A percentile compares a stretch with the other conserved stretches of the same genome.
Conservation (phyloP, 768 basidiomycete genomes). For the Sutorius australiensis region DNA sequence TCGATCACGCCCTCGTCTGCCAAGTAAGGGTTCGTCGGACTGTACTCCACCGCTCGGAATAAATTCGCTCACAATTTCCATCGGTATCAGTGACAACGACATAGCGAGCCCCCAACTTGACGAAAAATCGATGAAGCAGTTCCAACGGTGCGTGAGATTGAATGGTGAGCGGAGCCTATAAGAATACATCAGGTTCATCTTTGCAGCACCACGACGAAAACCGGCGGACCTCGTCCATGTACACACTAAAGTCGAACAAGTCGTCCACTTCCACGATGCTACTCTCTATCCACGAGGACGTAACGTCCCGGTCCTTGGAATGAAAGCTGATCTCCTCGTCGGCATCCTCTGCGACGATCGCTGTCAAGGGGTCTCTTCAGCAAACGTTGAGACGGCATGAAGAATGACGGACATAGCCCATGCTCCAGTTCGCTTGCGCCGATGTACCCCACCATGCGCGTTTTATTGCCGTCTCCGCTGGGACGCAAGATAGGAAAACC, state of each 20-base stretch:
- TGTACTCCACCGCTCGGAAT: not conserved
- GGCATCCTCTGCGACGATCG: slow-evolving; percentile 69
- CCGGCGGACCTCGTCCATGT: slow-evolving; percentile 77
- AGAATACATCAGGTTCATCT: not conserved
- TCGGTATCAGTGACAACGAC: slow-evolving; percentile 80
- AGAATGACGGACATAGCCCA: slow-evolving; percentile 62
- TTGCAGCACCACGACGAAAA: not conserved
- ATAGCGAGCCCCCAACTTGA: slow-evolving; percentile 89
- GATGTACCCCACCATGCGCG: slow-evolving; percentile 84
- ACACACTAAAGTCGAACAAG: slow-evolving; percentile 77
- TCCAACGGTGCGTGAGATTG: slow-evolving; percentile 84
- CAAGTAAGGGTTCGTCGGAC: not conserved
- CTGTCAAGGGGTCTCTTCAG: slow-evolving; percentile 35
- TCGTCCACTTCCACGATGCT: slow-evolving; percentile 34
- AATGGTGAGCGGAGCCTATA: slow-evolving; percentile 82
- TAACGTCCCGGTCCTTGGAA: slow-evolving; percentile 38
- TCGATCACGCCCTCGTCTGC: slow-evolving; percentile 87
- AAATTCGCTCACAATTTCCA: slow-evolving; percentile 63
- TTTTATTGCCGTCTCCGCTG: slow-evolving; percentile 39
- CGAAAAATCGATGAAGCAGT: slow-evolving; percentile 90
- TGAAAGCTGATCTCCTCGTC: slow-evolving; percentile 68
- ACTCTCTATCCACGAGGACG: slow-evolving; percentile 54
- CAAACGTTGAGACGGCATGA: not conserved
- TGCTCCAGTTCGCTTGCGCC: slow-evolving; percentile 93
- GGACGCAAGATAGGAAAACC: slow-evolving; percentile 83